phyloP scores from a whole-genome alignment of 192 early-diverging fungal genomes.

The Diversispora eburnea region DNA sequence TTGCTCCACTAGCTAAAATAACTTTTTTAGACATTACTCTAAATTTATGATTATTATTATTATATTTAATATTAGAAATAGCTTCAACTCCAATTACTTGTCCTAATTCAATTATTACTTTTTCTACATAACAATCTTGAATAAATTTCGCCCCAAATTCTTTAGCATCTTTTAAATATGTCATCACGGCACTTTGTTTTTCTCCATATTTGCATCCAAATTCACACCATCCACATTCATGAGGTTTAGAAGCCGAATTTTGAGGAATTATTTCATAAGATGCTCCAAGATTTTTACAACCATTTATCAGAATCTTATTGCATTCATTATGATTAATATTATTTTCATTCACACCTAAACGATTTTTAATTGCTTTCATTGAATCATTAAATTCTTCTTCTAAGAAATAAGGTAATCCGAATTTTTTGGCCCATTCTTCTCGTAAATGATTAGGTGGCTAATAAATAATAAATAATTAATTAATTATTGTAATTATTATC shows the following conservation, averaged over 20 bases:
- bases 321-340: conserved; percentile 58
- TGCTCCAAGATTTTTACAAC: conserved; percentile 63
- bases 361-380: conserved; percentile 52
- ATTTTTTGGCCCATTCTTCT: conserved; percentile 64
- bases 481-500: too few relatives aligned
- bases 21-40: conserved; percentile 53
- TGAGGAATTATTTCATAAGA: conserved; percentile 57
- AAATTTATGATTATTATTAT: conserved; percentile 33
- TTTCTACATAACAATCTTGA: conserved; percentile 51
- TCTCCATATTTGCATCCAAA: conserved; percentile 69
- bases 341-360: conserved; percentile 53
- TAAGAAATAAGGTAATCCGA: conserved; percentile 58
- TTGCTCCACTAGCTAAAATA: conserved; percentile 57
- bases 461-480: too few relatives aligned
- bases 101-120: conserved; percentile 52
- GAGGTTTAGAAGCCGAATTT: conserved; percentile 53
- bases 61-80: conserved; percentile 31
- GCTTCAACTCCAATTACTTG: conserved; percentile 55
- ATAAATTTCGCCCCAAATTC: conserved; percentile 60
- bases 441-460: conserved; percentile 60
- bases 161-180: conserved; percentile 68
- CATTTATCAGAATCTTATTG: conserved; percentile 64
- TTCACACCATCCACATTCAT: conserved; percentile 62
- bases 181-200: conserved; percentile 64
- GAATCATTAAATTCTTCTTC: conserved; percentile 44